Evolutionary conservation across 2,329 filamentous ascomycete genomes (phyloP).

Genomic region (Fusarium poae): DNA sequence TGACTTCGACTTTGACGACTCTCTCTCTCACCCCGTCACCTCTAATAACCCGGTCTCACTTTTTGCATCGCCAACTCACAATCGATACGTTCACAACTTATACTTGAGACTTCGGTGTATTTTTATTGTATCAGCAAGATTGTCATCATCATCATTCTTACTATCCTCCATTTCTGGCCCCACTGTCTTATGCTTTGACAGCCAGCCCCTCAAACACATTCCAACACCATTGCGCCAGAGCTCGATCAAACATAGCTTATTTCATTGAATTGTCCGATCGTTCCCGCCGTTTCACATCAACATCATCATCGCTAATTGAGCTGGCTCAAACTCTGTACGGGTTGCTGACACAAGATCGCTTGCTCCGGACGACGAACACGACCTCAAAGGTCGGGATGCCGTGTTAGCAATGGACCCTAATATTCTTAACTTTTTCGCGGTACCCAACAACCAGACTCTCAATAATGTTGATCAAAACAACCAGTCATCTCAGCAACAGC

Average conservation of each 20-base stretch:
- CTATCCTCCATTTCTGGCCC: conserved; percentile 26
- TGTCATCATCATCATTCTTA: conserved; percentile 22
- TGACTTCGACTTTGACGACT: conserved; percentile 45
- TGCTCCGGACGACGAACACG: conserved; percentile 40
- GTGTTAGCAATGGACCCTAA: conserved; percentile 51
- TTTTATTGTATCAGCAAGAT: conserved; percentile 29
- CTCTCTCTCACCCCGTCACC: conserved; percentile 42
- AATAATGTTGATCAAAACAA: conserved; percentile 48
- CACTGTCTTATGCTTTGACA: conserved; percentile 41
- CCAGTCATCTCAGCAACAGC: conserved; percentile 45
- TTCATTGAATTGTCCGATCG: conserved; percentile 19
- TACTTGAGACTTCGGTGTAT: not conserved
- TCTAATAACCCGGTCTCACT: conserved; percentile 19
- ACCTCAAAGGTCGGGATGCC: conserved; percentile 50
- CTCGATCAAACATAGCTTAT: conserved; percentile 25
- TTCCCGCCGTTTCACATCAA: conserved; percentile 3
- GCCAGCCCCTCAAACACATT: conserved; percentile 34
- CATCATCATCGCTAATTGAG: conserved; percentile 39
- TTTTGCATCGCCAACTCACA: conserved; percentile 21
- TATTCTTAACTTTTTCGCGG: conserved; percentile 50
- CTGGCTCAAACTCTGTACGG: conserved; percentile 29
- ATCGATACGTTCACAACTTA: conserved; percentile 16
- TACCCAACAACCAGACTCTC: conserved; percentile 49
- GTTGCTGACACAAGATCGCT: conserved; percentile 43
- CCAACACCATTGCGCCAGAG: conserved; percentile 37